Conservation (phyloP, 306 rosid genomes). For the Luffa acutangula region DNA sequence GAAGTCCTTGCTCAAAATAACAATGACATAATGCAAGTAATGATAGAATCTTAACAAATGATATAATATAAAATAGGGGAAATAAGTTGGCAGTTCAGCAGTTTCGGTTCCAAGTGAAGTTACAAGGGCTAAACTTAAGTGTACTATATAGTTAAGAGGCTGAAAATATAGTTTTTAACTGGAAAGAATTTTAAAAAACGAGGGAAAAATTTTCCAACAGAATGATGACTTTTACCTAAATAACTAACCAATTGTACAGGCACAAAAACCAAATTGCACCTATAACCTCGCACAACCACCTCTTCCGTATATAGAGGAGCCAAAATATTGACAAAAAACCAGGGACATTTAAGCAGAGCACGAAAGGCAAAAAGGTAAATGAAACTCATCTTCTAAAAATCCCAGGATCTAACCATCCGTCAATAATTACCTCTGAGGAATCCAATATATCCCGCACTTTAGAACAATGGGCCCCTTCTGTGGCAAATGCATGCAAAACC, state of each 20-base stretch:
- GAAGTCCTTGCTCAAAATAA: neutral
- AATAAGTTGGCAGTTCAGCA: neutral
- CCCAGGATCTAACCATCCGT: neutral
- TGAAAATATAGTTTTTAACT: neutral
- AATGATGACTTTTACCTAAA: neutral
- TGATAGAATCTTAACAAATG: neutral
- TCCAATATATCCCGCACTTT: slow-evolving; percentile 87
- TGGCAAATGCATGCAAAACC: slow-evolving; percentile 99
- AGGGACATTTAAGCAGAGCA: neutral
- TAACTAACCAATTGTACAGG: neutral
- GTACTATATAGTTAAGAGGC: neutral
- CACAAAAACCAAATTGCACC: neutral
- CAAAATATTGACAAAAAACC: neutral
- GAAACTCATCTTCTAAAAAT: neutral
- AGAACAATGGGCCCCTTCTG: slow-evolving; percentile 95
- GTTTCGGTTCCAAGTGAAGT: neutral
- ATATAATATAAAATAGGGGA: no score
- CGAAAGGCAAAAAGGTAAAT: neutral
- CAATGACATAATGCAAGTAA: neutral
- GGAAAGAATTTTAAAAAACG: neutral
- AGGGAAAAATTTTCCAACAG: neutral
- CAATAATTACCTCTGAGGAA: slow-evolving; percentile 67
- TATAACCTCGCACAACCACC: neutral
- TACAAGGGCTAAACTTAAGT: neutral
- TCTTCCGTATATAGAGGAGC: neutral